A percentile compares a stretch with the other conserved stretches of the same genome.
Conservation (phyloP, 495 filamentous ascomycete genomes). For the Parmelia sp. region DNA sequence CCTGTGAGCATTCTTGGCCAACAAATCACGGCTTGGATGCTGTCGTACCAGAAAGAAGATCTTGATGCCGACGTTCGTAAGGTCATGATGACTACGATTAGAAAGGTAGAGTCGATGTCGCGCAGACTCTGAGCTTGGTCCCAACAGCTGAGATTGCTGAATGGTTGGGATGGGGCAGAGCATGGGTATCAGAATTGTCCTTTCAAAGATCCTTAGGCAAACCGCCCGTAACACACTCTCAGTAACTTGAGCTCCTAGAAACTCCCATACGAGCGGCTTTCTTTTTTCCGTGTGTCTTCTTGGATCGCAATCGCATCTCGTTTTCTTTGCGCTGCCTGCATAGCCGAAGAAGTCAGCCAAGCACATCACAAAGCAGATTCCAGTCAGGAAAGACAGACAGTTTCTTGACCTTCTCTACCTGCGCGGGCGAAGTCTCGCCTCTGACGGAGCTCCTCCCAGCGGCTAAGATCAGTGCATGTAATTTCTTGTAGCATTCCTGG, state of each 20-base stretch:
- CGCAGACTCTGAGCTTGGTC: slow-evolving; percentile 8
- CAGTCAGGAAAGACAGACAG: slow-evolving; percentile 48
- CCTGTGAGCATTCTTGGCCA: slow-evolving; percentile 36
- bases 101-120: slow-evolving; percentile 27
- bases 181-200: slow-evolving; percentile 3
- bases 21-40: slow-evolving; percentile 55
- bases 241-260: slow-evolving; percentile 26
- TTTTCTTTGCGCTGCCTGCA: slow-evolving; percentile 65
- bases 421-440: slow-evolving; percentile 57
- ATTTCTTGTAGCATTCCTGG: slow-evolving; percentile 55
- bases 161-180: slow-evolving; percentile 3
- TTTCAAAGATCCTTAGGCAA: background rate
- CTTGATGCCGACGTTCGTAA: slow-evolving; percentile 61
- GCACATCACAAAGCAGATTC: slow-evolving; percentile 26
- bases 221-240: background rate
- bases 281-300: slow-evolving; percentile 75
- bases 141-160: background rate
- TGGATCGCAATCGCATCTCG: slow-evolving; percentile 60
- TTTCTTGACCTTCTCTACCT: slow-evolving; percentile 52
- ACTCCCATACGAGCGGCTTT: slow-evolving; percentile 60
- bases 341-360: slow-evolving; percentile 1
- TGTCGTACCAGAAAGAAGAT: slow-evolving; percentile 46
- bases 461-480: slow-evolving; percentile 51
- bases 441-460: slow-evolving; percentile 51
- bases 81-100: slow-evolving; percentile 54